A percentile compares a stretch with the other conserved stretches of the same genome.
Conservation (phyloP, 352 stramenopile species). For the Globisporangium sylvaticum region DNA sequence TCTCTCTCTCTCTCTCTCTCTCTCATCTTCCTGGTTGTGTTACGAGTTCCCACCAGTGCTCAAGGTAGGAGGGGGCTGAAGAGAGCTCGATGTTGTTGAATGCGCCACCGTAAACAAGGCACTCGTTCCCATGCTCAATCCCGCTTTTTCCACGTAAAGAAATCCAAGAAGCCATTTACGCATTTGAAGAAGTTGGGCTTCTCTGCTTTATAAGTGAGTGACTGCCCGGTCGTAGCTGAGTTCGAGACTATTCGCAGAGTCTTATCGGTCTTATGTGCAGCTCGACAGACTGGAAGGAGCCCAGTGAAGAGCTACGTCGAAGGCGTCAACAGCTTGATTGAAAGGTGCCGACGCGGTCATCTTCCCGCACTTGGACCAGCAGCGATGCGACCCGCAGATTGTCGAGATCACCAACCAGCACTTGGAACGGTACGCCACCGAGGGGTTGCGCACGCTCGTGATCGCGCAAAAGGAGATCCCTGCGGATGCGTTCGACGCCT, state of each 20-base stretch:
- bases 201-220: too few relatives aligned
- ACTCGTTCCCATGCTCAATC: too few relatives aligned
- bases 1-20: too few relatives aligned
- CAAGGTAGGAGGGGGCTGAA: too few relatives aligned
- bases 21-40: too few relatives aligned
- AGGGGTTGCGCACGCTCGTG: slow-evolving; percentile 86
- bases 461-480: slow-evolving; percentile 81
- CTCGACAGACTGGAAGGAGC: neutral
- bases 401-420: slow-evolving; percentile 68
- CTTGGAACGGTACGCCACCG: slow-evolving; percentile 79
- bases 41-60: too few relatives aligned
- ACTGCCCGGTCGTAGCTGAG: too few relatives aligned
- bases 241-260: neutral
- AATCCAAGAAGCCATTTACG: too few relatives aligned
- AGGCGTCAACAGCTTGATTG: neutral
- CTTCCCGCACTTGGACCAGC: slow-evolving; percentile 51
- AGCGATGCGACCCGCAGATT: slow-evolving; percentile 39
- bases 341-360: slow-evolving; percentile 87
- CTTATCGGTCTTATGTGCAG: neutral
- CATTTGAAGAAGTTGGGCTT: too few relatives aligned
- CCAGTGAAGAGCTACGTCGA: neutral
- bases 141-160: too few relatives aligned
- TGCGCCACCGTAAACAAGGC: too few relatives aligned
- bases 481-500: slow-evolving; percentile 56
- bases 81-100: too few relatives aligned